A percentile compares a stretch with the other conserved stretches of the same genome.
Conservation (phyloP, 352 stramenopile genomes). For the Phytophthora parvispora region DNA sequence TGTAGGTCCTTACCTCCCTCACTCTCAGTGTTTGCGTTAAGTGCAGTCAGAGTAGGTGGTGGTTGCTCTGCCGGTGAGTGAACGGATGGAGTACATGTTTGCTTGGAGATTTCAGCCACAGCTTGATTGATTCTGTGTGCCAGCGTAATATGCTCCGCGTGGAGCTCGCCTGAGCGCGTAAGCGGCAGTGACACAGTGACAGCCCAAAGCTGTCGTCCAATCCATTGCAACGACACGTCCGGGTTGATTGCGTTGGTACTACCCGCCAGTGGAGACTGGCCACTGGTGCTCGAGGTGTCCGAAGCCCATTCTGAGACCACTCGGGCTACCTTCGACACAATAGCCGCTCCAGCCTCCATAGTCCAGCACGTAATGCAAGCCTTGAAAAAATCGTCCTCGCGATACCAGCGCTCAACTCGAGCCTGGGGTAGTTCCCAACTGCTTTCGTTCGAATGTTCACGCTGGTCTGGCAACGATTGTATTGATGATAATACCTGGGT, state of each 20-base stretch:
- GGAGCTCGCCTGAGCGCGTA: conserved; percentile 64
- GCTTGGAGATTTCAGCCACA: conserved; percentile 48
- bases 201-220: conserved; percentile 73
- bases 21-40: neutral
- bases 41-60: neutral
- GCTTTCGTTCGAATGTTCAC: neutral
- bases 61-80: neutral
- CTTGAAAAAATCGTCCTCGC: conserved; percentile 79
- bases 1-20: conserved; percentile 1
- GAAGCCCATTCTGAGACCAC: conserved; percentile 50
- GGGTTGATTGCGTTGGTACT: conserved; percentile 52
- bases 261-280: neutral
- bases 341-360: conserved; percentile 70
- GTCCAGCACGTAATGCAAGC: conserved; percentile 83
- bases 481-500: conserved; percentile 17
- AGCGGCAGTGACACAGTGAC: conserved; percentile 78
- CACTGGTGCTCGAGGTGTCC: conserved; percentile 6
- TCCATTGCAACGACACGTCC: conserved; percentile 84
- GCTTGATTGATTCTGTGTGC: conserved; percentile 73
- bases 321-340: conserved; percentile 65
- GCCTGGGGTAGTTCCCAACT: conserved; percentile 52
- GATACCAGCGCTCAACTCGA: conserved; percentile 76
- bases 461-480: conserved; percentile 6
- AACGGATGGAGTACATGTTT: conserved; percentile 14
- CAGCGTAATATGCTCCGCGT: conserved; percentile 70